Base-by-base conservation (phyloP, 495 filamentous ascomycete genomes). In the Bathelium albidoporum region DNA sequence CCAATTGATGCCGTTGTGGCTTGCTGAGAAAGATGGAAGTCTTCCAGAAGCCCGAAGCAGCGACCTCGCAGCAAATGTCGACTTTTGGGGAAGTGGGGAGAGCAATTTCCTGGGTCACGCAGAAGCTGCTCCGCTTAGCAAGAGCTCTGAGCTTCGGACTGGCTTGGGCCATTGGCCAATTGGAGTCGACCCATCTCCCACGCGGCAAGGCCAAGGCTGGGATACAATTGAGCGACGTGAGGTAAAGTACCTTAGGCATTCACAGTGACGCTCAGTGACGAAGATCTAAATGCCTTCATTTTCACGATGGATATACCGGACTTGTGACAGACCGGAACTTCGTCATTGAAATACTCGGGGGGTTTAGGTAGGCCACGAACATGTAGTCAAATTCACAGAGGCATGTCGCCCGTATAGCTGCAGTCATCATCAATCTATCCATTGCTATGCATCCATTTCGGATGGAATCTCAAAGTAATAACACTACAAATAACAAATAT, bases 401-500 rank as follows among this genome's bases (percentile, higher is more conserved):
- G 44, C n/a, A n/a, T n/a, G n/a, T n/a, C n/a, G n/a, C n/a, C n/a
- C n/a, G n/a, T n/a, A n/a, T n/a, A n/a, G n/a, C n/a, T n/a, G n/a
- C n/a, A n/a, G n/a, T 55, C 24, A 26, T 55, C 49, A 55, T 26
- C 49, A 55, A 24, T 20, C 5, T 55, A 28, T 29, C 49, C 20
- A 55, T 29, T 24, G 49, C 49, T 55, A 55, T 55, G 49, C 49
- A 28, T 55, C 16, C 20, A 29, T 20, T 26, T n/a, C 3, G n/a
- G 5, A 55, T 26, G 29, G 16, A 55, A 16, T 7, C 14, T 55
- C 24, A 55, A 55, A n/a, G 16, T 55, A 55, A 55, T 55, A 55
- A 55, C 24, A 55, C 49, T 55, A 55, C 49, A 55, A n/a, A 55
- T 26, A 55, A 55, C 29, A 28, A n/a, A 24, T 55, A 55, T 55